phyloP scores from a whole-genome alignment of 2,329 filamentous ascomycete species.

The Lachnellula occidentalis region DNA sequence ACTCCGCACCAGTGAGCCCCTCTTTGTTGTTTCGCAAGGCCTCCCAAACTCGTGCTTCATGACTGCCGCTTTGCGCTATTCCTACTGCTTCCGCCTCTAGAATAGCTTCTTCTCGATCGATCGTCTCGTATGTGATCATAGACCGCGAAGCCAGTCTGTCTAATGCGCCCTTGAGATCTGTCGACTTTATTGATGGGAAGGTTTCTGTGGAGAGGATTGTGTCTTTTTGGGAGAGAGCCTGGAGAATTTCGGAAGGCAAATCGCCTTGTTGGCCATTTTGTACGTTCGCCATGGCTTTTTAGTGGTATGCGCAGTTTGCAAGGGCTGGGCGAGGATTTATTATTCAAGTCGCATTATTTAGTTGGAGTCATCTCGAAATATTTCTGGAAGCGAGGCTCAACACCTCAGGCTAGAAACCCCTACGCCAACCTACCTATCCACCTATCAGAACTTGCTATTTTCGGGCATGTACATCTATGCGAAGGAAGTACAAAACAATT shows the following conservation, averaged over 20 bases:
- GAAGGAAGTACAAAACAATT: no score
- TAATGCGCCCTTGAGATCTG: slow-evolving; percentile 76
- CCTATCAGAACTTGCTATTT: no score
- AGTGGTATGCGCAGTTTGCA: slow-evolving; percentile 10
- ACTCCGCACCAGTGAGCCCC: slow-evolving; percentile 73
- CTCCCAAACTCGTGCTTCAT: slow-evolving; percentile 78
- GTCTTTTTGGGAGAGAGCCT: slow-evolving; percentile 57
- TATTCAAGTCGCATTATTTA: slow-evolving; percentile 1
- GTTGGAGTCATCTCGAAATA: slow-evolving; percentile 6
- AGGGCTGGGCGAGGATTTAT: slow-evolving; percentile 6
- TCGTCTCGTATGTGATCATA: slow-evolving; percentile 81
- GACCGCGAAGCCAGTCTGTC: slow-evolving; percentile 78
- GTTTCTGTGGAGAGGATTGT: slow-evolving; percentile 63
- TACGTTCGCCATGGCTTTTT: slow-evolving; percentile 39
- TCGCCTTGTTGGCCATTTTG: slow-evolving; percentile 41
- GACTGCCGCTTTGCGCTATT: slow-evolving; percentile 70
- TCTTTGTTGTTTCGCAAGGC: slow-evolving; percentile 67
- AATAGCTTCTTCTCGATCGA: slow-evolving; percentile 70
- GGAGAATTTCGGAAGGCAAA: slow-evolving; percentile 59
- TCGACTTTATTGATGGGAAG: slow-evolving; percentile 62
- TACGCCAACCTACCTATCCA: no score
- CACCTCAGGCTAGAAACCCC: neutral
- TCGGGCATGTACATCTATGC: no score
- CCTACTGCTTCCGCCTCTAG: slow-evolving; percentile 70
- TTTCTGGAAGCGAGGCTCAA: neutral